Evolutionary conservation across 2,329 filamentous ascomycete genomes (phyloP).

Genomic region (Pseudogymnoascus sp.): DNA sequence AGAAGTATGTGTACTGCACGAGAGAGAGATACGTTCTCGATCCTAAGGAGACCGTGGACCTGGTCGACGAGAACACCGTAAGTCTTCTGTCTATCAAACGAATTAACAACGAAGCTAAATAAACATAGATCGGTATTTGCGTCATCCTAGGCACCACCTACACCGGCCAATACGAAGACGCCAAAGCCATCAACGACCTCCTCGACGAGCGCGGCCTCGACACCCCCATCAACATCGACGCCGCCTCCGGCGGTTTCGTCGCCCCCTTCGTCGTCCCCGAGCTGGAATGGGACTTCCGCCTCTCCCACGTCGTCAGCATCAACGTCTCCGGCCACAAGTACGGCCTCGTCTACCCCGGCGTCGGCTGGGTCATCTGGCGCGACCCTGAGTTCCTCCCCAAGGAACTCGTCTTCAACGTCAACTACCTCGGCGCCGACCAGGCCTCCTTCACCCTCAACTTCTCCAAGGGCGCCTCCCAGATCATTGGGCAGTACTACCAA

Average conservation of each 20-base stretch:
- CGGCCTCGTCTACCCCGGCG: slow-evolving; percentile 74
- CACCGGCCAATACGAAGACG: slow-evolving; percentile 91
- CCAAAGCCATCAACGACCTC: slow-evolving; percentile 84
- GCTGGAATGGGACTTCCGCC: slow-evolving; percentile 84
- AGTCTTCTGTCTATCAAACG: slow-evolving; percentile 40
- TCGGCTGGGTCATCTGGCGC: slow-evolving; percentile 91
- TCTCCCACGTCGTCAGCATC: slow-evolving; percentile 83
- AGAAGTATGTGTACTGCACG: slow-evolving; percentile 65
- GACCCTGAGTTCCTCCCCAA: slow-evolving; percentile 69
- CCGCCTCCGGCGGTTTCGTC: slow-evolving; percentile 86
- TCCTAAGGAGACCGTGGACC: slow-evolving; percentile 48
- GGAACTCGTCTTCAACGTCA: slow-evolving; percentile 98
- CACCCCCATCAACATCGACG: slow-evolving; percentile 86
- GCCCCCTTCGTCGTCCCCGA: slow-evolving; percentile 81
- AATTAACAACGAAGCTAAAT: not conserved
- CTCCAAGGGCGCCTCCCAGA: slow-evolving; percentile 87
- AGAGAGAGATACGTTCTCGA: slow-evolving; percentile 55
- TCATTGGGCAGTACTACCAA: slow-evolving; percentile 97
- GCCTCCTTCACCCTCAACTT: slow-evolving; percentile 96
- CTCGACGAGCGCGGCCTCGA: slow-evolving; percentile 67
- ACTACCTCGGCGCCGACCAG: slow-evolving; percentile 93
- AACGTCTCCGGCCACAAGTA: slow-evolving; percentile 93
- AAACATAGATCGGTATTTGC: slow-evolving; percentile 68
- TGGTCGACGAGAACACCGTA: slow-evolving; percentile 57
- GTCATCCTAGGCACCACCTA: slow-evolving; percentile 88